phyloP scores from a whole-genome alignment of 139 green algal genomes.

The Asterochloris sp. region DNA sequence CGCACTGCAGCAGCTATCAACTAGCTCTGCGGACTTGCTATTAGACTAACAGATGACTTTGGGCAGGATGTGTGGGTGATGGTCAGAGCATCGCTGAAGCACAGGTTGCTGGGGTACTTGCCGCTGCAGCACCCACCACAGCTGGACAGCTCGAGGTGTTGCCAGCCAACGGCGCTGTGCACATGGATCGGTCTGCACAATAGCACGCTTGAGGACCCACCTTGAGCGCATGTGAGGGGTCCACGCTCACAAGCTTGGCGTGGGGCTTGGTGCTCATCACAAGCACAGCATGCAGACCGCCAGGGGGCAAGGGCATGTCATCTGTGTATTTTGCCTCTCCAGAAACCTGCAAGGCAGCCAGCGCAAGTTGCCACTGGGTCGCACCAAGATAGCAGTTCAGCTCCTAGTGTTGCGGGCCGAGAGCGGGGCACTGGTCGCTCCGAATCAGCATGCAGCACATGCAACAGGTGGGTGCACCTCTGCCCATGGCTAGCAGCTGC shows the following conservation, averaged over 20 bases:
- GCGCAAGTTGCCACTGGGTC: not conserved
- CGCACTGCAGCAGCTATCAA: no score
- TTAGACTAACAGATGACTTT: no score
- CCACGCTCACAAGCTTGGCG: conserved; percentile 69
- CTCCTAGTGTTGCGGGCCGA: no score
- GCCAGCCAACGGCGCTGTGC: not conserved
- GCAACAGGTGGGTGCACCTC: no score
- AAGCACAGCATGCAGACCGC: conserved; percentile 73
- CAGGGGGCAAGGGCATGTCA: conserved; percentile 70
- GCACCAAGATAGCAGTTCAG: not conserved
- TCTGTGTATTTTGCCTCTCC: conserved; percentile 91
- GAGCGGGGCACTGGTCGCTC: no score
- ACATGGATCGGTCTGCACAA: not conserved
- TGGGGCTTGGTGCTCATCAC: conserved; percentile 79
- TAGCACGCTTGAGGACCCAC: conserved; percentile 15
- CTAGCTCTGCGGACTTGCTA: no score
- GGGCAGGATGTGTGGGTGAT: no score
- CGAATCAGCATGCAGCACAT: no score
- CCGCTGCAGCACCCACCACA: no score
- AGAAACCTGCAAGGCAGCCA: conserved; percentile 55
- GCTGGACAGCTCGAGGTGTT: not conserved
- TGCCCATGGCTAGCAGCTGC: no score
- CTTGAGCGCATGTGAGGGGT: conserved; percentile 55
- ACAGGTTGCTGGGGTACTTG: no score
- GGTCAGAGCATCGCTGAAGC: no score